These are phyloP conservation scores for Pyrenophora tritici-repentis DNA, from an alignment of 2,329 filamentous ascomycete genomes.

Conservation along the genomic window DNA sequence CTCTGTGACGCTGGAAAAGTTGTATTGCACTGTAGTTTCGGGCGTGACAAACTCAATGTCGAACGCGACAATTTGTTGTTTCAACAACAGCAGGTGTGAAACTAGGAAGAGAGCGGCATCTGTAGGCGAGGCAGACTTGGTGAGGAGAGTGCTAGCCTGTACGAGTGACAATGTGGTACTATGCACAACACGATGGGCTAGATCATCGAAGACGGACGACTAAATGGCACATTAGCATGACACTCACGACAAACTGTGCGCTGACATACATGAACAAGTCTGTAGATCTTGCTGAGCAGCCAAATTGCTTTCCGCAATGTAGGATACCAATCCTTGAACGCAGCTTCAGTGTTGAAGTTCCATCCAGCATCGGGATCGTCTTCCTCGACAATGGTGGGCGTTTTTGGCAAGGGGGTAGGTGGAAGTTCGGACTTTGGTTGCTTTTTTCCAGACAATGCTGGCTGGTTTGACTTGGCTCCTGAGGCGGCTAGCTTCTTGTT, in stretches of 20 bases:
- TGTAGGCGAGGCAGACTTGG: constrained; percentile 65
- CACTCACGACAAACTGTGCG: neutral
- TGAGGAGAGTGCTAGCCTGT: constrained; percentile 73
- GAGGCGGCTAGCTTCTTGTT: constrained; percentile 53
- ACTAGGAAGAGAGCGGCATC: constrained; percentile 92
- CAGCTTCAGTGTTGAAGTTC: constrained; percentile 62
- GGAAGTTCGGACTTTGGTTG: constrained; percentile 47
- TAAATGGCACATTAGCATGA: constrained; percentile 32
- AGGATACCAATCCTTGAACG: constrained; percentile 67
- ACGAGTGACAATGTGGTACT: constrained; percentile 85
- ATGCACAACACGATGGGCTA: constrained; percentile 82
- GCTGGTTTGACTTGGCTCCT: constrained; percentile 47
- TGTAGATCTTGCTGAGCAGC: constrained; percentile 71
- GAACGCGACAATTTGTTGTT: constrained; percentile 93
- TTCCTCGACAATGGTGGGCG: constrained; percentile 56
- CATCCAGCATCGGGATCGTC: constrained; percentile 58
- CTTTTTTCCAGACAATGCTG: constrained; percentile 61
- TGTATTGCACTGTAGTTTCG: constrained; percentile 63
- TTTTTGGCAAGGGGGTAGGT: constrained; percentile 51
- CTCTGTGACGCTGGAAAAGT: constrained; percentile 67
- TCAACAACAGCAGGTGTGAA: constrained; percentile 90
- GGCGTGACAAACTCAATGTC: constrained; percentile 81
- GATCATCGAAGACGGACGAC: constrained; percentile 72
- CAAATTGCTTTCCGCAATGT: constrained; percentile 70
- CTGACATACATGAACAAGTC: constrained; percentile 65